Base-by-base conservation (phyloP, 306 rosid species). In the Quercus dentata region DNA sequence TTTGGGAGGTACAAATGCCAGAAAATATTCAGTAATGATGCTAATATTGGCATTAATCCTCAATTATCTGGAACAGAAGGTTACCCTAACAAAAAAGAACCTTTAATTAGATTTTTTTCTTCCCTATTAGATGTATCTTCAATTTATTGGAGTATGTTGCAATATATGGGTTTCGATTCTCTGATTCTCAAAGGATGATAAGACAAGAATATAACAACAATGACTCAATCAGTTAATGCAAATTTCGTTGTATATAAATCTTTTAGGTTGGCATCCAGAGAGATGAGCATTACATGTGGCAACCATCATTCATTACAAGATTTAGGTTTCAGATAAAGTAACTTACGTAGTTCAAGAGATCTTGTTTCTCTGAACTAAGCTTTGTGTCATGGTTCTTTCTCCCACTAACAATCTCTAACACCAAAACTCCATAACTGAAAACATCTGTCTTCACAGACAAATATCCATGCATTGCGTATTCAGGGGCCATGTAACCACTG, bases 401-500 rank as follows among this genome's bases (percentile, higher is more conserved):
- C 56, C 98, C 98, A 27, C 98, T 88, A 63, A 94, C 85, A 73
- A 92, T 88, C 90, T 94, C 98, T 73, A 94, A 71, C 55, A 94
- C 88, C 86, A 94, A 71, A 44, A 94, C 77, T 69, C 98, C 98
- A 74, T 80, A 92, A 74, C 98, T 94, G 86, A 94, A 94, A 80
- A 94, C 96, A 78, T 94, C 97, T 0, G 96, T 89, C 87, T 94
- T 94, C 79, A 94, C 96, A 0, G 97, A 94, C 30, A 94, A 80
- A 74, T 90, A 94, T 73, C 98, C 98, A 15, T 86, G 98, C 85
- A 89, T 62, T 71, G 97, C 96, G 59, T 94, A 94, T 84, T 94
- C 98, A 51, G 98, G 98, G 2, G 97, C 92, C 97, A 94, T 94
- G 79, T 94, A 94, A 77, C 98, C 98, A 69, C 98, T 94, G 70